Base-by-base conservation (phyloP, 2,329 filamentous ascomycete species). In the Dissoconium aciculare region DNA sequence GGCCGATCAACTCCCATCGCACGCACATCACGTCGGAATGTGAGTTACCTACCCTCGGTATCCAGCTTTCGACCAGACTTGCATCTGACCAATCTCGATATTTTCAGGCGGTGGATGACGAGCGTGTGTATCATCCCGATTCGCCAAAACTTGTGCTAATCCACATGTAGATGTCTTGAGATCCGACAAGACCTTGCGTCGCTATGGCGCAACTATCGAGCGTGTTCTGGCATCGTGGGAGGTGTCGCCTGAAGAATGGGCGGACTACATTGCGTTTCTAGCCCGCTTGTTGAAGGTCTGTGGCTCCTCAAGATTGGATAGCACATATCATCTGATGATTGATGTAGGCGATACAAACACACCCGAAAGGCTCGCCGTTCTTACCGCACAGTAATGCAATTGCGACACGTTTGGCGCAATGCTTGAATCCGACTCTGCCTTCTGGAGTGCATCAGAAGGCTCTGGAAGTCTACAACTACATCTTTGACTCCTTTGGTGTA, bases 401-500 rank as follows among this genome's bases (percentile, higher is more conserved):
- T 50, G 80, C 89, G 48, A 89, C 91, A 57, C 80, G 87, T 47
- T 66, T 98, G 36, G 80, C 89, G 26, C 89, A 98, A 67, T 98
- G 89, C 52, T 67, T 98, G 43, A 92, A 94, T 53, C 85, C 89
- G 21, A 76, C 81, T 12, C 63, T 98, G 30, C 89, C 89, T 10
- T 94, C 89, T 0, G 89, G 89, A 15, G 91, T 98, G 11, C 89
- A 98, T 58, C 91, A 98, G 56, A 98, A 95, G 55, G 75, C 89
- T 1, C 69, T 98, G 34, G 89, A 98, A 56, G 81, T 95, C 25
- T 98, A 98, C 55, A 73, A 67, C 27, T 83, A 83, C 50, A 74
- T 95, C 41, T 98, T 98, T 51, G 72, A 75, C 12, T 69, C 83
- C 41, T 83, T 98, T 46, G 81, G 83, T 33, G 74, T 71, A 58